phyloP scores from a whole-genome alignment of 169 alveolate species.

The Eimeria praecox region DNA sequence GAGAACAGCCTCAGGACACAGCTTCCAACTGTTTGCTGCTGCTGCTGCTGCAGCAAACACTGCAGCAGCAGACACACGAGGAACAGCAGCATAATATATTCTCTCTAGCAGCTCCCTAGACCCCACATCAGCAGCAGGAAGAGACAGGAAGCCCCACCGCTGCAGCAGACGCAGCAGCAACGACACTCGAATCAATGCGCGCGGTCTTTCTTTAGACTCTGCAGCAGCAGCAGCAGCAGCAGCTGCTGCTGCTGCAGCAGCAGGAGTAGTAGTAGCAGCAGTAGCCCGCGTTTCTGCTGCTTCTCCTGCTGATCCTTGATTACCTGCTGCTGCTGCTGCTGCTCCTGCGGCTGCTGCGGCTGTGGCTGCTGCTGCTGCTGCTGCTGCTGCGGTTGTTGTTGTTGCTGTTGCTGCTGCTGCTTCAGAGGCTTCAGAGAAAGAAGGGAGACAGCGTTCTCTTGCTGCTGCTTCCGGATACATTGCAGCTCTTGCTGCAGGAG shows the following conservation, averaged over 20 bases:
- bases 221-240: neutral
- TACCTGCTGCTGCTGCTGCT: neutral
- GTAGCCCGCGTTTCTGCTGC: too few species aligned
- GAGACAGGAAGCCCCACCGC: constrained; percentile 51
- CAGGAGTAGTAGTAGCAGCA: too few species aligned
- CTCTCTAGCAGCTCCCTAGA: neutral
- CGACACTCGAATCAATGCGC: constrained; percentile 54
- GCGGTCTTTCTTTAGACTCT: neutral
- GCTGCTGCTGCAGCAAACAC: constrained; percentile 39
- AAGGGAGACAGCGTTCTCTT: neutral
- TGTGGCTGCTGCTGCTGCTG: constrained; percentile 9
- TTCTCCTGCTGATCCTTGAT: too few species aligned
- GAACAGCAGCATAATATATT: constrained; percentile 37
- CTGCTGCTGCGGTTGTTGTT: neutral
- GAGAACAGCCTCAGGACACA: constrained; percentile 9
- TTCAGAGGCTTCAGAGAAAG: neutral
- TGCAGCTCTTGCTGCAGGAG: constrained; percentile 38
- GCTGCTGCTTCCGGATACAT: constrained; percentile 50
- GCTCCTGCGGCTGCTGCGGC: constrained; percentile 16
- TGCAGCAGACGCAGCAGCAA: constrained; percentile 34
- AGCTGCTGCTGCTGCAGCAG: neutral
- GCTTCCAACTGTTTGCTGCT: constrained; percentile 42
- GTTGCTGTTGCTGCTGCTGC: neutral
- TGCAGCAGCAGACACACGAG: neutral
- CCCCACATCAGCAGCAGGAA: constrained; percentile 10